phyloP scores from a whole-genome alignment of 345 rosid species.

The Rhodamnia argentea region DNA sequence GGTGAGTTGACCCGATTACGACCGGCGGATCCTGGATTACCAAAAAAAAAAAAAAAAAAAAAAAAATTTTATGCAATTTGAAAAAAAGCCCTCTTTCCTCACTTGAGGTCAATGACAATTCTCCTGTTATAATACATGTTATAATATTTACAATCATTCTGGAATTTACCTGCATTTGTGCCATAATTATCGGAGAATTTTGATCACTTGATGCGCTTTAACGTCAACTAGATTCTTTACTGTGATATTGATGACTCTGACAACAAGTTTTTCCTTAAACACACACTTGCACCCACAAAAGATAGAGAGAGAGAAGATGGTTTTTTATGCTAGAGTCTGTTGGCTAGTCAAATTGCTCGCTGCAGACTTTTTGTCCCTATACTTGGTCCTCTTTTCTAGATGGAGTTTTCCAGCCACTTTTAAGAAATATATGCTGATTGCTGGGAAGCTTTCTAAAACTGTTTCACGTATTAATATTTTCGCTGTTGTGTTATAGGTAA shows the following conservation, averaged over 20 bases:
- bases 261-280: background rate
- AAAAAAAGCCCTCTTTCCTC: background rate
- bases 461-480: background rate
- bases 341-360: background rate
- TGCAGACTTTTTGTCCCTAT: background rate
- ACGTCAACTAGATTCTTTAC: background rate
- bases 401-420: background rate
- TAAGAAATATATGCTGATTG: background rate
- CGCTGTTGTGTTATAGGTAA: conserved; percentile 42
- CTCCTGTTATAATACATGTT: background rate
- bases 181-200: background rate
- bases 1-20: too few species aligned
- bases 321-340: background rate
- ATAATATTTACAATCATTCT: background rate
- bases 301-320: background rate
- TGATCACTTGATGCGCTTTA: background rate
- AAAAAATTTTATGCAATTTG: too few species aligned
- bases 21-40: too few species aligned
- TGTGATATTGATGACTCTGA: background rate
- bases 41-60: too few species aligned
- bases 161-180: background rate
- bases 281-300: background rate
- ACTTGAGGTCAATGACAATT: background rate
- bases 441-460: background rate
- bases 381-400: background rate